Evolutionary conservation across 192 early-diverging fungal species (phyloP), one percentile per base, ranked within the genome.

Genomic region (Pilobolus umbonatus): DNA sequence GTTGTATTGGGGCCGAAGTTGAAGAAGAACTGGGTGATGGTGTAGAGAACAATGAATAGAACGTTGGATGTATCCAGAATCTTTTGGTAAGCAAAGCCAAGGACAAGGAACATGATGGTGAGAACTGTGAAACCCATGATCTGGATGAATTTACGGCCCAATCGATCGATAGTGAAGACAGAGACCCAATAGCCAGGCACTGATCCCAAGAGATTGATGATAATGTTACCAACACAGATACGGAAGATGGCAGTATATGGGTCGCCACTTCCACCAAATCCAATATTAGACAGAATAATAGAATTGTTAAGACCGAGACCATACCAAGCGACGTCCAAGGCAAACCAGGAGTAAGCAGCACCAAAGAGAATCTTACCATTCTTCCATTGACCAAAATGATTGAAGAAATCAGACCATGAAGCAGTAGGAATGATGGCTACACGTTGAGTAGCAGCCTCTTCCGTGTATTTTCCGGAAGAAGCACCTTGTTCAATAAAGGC

Each of bases 1-100:
- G 94, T 98, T 17, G 81, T 62, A 74, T 98, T 98, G 51, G 96
- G 95, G 6, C 95, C 95, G 80, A 92, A 96, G 81, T 97, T 93
- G 80, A 88, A 89, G 81, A 95, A 90, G 65, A 91, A 76, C 57
- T 86, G 79, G 1, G 85, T 82, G 8, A 79, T 48, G 0, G 82
- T 77, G 56, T 82, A 90, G 28, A 90, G 60, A 5, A 88, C 73
- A 31, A 87, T 76, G 60, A 87, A 90, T 8, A 76, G 76, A 7
- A 67, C 74, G 0, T 61, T 46, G 0, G 86, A 88, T 45, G 54
- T 72, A 64, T 74, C 75, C 32, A 80, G 64, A 55, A 91, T 89
- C 50, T 75, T 42, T 56, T 85, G 56, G 69, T 89, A 89, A 26
- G 61, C 86, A 58, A 89, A 89, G 34, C 88, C 87, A 29, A 90